Evolutionary conservation across 192 early-diverging fungal genomes (phyloP), one percentile per base, ranked within the genome.

Genomic region (Backusella macrospora): DNA sequence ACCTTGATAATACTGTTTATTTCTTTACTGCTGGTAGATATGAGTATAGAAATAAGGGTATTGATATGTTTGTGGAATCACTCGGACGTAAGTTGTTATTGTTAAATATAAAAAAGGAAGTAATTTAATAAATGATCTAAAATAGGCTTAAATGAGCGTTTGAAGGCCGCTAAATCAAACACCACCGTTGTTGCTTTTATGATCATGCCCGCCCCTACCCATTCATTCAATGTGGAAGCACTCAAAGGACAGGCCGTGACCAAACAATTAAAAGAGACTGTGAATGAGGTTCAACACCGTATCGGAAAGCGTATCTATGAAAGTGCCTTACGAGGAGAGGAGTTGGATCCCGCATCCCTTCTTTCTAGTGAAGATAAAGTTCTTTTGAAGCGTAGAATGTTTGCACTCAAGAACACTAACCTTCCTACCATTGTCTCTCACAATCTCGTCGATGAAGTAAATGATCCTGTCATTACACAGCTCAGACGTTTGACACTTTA

Each of bases 1-100:
- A 97, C 76, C 85, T 99, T 29, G 96, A 97, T 65, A 96, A 96
- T 73, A 99, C 96, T 1, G 84, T 98, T 43, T 99, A 99, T 80
- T 96, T 99, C 77, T 99, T 98, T 82, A 99, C 94, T 0, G 94
- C 96, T 21, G 97, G 97, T 23, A 91, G 96, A 55, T 98, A 96
- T 76, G 96, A 99, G 81, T 99, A 91, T 85, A 90, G 96, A 73
- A 99, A 99, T 83, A 99, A 99, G 86, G 97, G 97, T 21, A 87
- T 97, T 37, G 97, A 99, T 83, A 96, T 97, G 95, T 99, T 89
- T 80, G 92, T 98, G 18, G 97, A 99, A 78, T 83, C 93, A 6
- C 84, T 99, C 72, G 91, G 90, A 8, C 91, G 97, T 95, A 86
- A 78, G 90, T 90, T 29, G 4, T 59, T 21, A 23, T 18, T 26